phyloP scores from a whole-genome alignment of 305 asterid species.

The Rubia balearica region DNA sequence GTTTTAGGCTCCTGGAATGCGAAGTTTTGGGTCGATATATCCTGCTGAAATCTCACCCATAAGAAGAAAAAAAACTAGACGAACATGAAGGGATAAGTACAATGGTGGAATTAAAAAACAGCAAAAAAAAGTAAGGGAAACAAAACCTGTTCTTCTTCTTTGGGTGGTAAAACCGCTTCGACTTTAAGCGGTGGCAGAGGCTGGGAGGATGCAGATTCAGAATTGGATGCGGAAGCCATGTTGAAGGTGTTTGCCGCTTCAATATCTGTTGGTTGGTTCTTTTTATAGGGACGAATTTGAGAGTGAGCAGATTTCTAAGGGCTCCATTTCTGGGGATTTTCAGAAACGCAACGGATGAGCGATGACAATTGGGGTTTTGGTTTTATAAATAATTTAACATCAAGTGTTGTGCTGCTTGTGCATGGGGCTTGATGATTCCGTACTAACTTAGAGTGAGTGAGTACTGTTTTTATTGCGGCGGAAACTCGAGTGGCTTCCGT shows the following conservation, averaged over 20 bases:
- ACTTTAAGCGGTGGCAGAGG: constrained; percentile 18
- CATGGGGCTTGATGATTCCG: neutral
- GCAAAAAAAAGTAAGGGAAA: neutral
- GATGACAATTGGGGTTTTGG: neutral
- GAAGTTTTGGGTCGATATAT: constrained; percentile 19
- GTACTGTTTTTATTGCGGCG: neutral
- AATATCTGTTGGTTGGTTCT: neutral
- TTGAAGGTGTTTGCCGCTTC: neutral
- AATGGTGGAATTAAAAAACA: neutral
- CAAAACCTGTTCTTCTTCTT: constrained; percentile 25
- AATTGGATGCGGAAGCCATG: constrained; percentile 23
- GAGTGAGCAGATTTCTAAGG: neutral
- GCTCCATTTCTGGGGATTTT: neutral
- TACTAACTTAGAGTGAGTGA: neutral
- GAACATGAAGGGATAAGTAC: neutral
- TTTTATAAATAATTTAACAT: neutral
- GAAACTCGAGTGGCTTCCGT: too few relatives aligned
- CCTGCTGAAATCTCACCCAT: constrained; percentile 12
- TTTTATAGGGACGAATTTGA: neutral
- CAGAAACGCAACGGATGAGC: too few relatives aligned
- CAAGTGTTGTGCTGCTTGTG: neutral
- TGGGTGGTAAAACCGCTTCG: constrained; percentile 23
- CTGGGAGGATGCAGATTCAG: constrained; percentile 21
- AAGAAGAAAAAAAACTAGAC: neutral
- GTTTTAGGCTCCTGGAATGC: constrained; percentile 13